These are phyloP conservation scores for Russula foetens DNA, from an alignment of 768 basidiomycete genomes.

Conservation along the genomic window DNA sequence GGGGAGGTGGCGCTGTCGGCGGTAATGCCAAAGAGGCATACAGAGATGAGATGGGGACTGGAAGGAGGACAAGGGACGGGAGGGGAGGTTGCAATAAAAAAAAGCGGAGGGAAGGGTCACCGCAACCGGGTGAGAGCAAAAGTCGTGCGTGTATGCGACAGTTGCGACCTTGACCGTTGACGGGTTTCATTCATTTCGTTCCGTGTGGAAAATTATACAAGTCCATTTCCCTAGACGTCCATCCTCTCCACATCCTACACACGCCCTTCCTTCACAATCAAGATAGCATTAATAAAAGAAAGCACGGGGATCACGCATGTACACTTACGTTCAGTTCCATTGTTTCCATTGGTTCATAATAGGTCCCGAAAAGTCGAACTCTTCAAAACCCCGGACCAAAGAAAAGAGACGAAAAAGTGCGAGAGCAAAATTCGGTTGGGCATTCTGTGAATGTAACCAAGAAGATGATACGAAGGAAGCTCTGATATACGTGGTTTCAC, in stretches of 20 bases:
- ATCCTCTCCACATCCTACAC: background rate
- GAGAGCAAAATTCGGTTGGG: background rate
- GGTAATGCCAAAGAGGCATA: constrained; percentile 3
- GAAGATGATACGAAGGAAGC: background rate
- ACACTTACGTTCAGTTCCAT: background rate
- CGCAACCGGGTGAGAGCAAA: background rate
- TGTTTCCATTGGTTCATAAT: background rate
- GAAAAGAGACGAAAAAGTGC: background rate
- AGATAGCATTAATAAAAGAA: no score
- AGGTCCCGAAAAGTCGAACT: background rate
- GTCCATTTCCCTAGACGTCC: no score
- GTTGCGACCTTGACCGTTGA: background rate
- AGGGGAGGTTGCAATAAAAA: background rate
- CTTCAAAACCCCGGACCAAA: background rate
- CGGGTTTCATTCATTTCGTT: background rate
- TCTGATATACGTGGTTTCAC: background rate
- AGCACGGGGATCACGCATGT: background rate
- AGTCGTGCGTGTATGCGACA: background rate
- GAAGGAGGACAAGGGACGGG: background rate
- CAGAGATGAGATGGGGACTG: background rate
- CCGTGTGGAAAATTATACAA: background rate
- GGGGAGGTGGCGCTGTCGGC: background rate
- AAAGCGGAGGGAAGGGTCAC: background rate
- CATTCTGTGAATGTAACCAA: constrained; percentile 16
- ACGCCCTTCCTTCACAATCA: no score